These are phyloP conservation scores for Phytophthora podocarpi DNA, from an alignment of 352 stramenopile genomes.

Conservation along the genomic window DNA sequence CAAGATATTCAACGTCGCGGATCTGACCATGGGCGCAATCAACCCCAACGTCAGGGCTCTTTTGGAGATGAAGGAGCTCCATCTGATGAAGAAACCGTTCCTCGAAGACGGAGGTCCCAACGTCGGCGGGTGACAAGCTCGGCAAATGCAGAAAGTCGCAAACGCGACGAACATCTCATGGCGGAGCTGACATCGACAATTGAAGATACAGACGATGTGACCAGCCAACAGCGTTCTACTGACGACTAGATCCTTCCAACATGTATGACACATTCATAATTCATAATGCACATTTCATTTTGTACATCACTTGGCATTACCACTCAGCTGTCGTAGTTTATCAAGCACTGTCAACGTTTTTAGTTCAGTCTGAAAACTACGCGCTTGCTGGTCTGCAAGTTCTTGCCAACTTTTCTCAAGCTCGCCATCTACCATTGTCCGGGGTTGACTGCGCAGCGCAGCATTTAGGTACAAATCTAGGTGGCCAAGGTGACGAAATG, in stretches of 20 bases:
- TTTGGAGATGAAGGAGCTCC: slow-evolving; percentile 4
- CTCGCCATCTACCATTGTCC: neutral
- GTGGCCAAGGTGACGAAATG: slow-evolving; percentile 62
- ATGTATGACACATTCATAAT: slow-evolving; percentile 1
- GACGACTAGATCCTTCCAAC: slow-evolving; percentile 1
- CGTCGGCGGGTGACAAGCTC: slow-evolving; percentile 9
- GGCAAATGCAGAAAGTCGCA: neutral
- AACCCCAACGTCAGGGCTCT: slow-evolving; percentile 28
- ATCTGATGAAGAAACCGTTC: slow-evolving; percentile 10
- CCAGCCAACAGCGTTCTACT: neutral
- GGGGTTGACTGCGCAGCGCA: slow-evolving; percentile 24
- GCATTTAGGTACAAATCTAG: slow-evolving; percentile 60
- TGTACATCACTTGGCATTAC: slow-evolving; percentile 5
- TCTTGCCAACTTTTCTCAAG: slow-evolving; percentile 8
- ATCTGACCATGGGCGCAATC: slow-evolving; percentile 32
- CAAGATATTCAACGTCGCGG: slow-evolving; percentile 58
- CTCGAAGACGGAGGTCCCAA: slow-evolving; percentile 19
- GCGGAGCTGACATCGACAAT: slow-evolving; percentile 30
- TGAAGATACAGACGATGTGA: slow-evolving; percentile 27
- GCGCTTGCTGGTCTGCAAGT: slow-evolving; percentile 13
- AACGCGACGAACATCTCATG: slow-evolving; percentile 13
- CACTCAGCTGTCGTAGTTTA: slow-evolving; percentile 36
- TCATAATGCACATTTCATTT: slow-evolving; percentile 16
- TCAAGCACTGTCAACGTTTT: slow-evolving; percentile 20
- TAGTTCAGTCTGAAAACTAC: slow-evolving; percentile 38